Evolutionary conservation across 2,329 filamentous ascomycete genomes (phyloP).

Genomic region (Xylariaceae sp.): DNA sequence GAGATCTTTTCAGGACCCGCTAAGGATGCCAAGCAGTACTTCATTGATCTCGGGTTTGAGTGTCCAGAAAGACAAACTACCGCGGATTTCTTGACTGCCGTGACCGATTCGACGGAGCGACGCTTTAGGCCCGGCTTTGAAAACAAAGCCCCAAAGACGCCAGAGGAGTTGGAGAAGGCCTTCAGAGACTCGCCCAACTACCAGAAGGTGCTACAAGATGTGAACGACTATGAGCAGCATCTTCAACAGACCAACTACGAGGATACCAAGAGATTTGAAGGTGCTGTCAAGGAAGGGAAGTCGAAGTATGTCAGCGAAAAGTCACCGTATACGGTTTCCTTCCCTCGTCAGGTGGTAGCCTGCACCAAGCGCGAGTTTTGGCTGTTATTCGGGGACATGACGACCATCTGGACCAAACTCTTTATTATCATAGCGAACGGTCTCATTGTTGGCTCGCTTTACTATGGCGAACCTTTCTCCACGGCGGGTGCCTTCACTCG

Average conservation of each 20-base stretch:
- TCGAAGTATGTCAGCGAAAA: conserved; percentile 64
- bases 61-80: conserved; percentile 60
- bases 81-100: conserved; percentile 71
- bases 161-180: conserved; percentile 60
- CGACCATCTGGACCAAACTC: conserved; percentile 71
- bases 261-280: conserved; percentile 62
- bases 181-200: conserved; percentile 63
- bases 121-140: conserved; percentile 64
- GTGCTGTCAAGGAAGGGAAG: conserved; percentile 61
- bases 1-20: conserved; percentile 58
- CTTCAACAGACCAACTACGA: conserved; percentile 50
- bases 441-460: conserved; percentile 74
- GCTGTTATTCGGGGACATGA: conserved; percentile 71
- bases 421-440: conserved; percentile 72
- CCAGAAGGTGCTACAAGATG: conserved; percentile 54
- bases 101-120: conserved; percentile 70
- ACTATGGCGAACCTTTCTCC: conserved; percentile 60
- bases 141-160: conserved; percentile 61
- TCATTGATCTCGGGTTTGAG: conserved; percentile 62
- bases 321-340: conserved; percentile 73
- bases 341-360: conserved; percentile 64
- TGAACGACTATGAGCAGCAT: conserved; percentile 43
- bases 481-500: conserved; percentile 61
- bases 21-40: conserved; percentile 59
- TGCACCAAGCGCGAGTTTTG: conserved; percentile 72